phyloP scores from a whole-genome alignment of 2,329 filamentous ascomycete species.

The Claviceps spartinae region DNA sequence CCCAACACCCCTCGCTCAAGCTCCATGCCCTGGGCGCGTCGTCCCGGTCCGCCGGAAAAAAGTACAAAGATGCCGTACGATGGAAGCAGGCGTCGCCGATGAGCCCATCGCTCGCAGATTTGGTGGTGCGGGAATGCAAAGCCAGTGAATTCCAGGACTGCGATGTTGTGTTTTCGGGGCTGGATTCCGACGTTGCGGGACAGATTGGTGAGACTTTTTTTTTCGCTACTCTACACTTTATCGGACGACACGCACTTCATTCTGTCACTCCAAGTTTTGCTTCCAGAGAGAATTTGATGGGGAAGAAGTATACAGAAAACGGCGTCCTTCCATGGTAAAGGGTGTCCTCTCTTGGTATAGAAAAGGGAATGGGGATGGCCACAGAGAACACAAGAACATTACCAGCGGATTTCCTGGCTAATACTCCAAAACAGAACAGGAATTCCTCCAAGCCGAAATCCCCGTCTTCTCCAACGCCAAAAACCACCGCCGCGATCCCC shows the following conservation, averaged over 20 bases:
- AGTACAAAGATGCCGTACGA: slow-evolving; percentile 82
- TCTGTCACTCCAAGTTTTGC: too few species aligned
- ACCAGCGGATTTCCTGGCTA: not conserved
- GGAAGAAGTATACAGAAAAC: too few species aligned
- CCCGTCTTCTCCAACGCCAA: slow-evolving; percentile 96
- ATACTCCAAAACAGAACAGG: slow-evolving; percentile 51
- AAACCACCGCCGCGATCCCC: slow-evolving; percentile 83
- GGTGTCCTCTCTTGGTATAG: too few species aligned
- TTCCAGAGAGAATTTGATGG: too few species aligned
- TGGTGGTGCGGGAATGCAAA: slow-evolving; percentile 76
- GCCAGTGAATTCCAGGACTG: slow-evolving; percentile 76
- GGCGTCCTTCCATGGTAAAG: too few species aligned
- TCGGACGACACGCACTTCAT: too few species aligned
- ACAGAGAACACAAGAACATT: too few species aligned
- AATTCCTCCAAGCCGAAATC: slow-evolving; percentile 77
- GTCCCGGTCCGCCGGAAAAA: slow-evolving; percentile 78
- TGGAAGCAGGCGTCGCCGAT: slow-evolving; percentile 91
- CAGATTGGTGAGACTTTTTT: slow-evolving; percentile 53
- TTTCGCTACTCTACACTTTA: too few species aligned
- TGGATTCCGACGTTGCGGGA: slow-evolving; percentile 85
- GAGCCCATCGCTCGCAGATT: slow-evolving; percentile 55
- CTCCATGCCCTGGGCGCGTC: slow-evolving; percentile 86
- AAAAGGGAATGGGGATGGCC: too few species aligned
- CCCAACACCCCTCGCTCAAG: slow-evolving; percentile 73
- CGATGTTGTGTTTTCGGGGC: slow-evolving; percentile 82